Base-by-base conservation (phyloP, 2,329 filamentous ascomycete genomes). In the Aspergillus tubingensis region DNA sequence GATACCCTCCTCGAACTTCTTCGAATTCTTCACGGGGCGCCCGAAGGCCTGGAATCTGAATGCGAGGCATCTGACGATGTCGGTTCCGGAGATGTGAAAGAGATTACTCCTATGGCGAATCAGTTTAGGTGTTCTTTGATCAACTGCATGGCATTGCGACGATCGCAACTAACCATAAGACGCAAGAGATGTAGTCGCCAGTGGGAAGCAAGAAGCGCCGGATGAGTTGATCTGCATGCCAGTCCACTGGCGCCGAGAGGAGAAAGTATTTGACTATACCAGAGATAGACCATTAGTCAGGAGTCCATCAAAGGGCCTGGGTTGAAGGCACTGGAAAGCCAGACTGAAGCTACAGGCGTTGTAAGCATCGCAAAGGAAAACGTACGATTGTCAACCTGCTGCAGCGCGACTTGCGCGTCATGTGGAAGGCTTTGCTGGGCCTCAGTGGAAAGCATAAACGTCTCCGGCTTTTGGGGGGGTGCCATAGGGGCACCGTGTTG, bases 1-100 rank as follows among this genome's bases (percentile, higher is more conserved):
- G 80, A 99, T 98, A 69, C 95, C 95, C 80, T 99, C 95, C 80
- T 99, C 95, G 74, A 99, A 99, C 80, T 99, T 99, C 83, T 99
- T 99, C 43, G 94, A 96, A 83, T 99, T 99, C 85, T 97, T 98
- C 63, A 99, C 95, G 0, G 95, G 95, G 59, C 95, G 91, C 70
- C 95, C 95, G 75, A 99, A 99, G 54, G 95, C 95, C 82, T 98
- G 95, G 81, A 99, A 99, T 75, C 95, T 86, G 82, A 99, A 99
- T 7, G 95, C 96, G 49, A 99, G 86, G 74, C 95, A 99, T 86
- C 95, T 89, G 63, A 99, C 95, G 73, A 99, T 99, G 78, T 99
- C 95, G 69, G 95, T 99, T 65, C 95, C 95, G 25, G 95, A 98
- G 74, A 99, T 96, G 84, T 99, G 95, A 79, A 99, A 99, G 70